Evolutionary conservation across 345 rosid genomes (phyloP).

Genomic region (Citrus unshiu): DNA sequence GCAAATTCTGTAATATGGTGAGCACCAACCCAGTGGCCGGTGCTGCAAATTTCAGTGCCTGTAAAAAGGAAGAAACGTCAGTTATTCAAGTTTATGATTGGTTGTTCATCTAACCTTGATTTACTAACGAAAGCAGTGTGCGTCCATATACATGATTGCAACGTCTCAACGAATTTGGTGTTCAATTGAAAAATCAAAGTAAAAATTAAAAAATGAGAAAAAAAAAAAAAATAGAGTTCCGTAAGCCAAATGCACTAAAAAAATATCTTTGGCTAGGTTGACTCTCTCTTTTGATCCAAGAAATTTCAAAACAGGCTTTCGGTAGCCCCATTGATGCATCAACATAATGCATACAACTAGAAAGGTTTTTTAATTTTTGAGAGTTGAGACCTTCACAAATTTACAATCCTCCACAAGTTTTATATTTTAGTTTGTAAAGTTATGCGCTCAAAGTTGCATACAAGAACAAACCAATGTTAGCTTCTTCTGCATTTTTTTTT

Average conservation of each 20-base stretch:
- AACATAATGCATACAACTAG: too few relatives aligned
- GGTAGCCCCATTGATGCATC: too few relatives aligned
- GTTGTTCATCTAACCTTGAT: conserved; percentile 10
- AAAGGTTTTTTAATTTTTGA: too few relatives aligned
- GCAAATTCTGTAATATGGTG: background rate
- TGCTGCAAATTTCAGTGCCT: background rate
- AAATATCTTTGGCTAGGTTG: too few relatives aligned
- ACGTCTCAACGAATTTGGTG: conserved; percentile 1
- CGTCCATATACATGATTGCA: background rate
- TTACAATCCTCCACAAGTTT: background rate
- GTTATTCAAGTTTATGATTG: background rate
- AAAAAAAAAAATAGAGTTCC: background rate
- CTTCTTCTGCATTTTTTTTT: too few relatives aligned
- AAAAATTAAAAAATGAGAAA: too few relatives aligned
- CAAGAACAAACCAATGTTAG: too few relatives aligned
- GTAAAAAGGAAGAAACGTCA: background rate
- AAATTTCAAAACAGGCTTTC: background rate
- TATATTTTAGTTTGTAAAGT: too few relatives aligned
- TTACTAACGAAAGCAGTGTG: too few relatives aligned
- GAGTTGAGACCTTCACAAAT: too few relatives aligned
- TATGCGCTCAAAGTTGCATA: too few relatives aligned
- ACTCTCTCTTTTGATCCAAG: too few relatives aligned
- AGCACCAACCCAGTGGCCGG: background rate
- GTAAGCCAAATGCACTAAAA: background rate
- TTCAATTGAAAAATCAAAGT: background rate